Evolutionary conservation across 192 early-diverging fungal genomes (phyloP), one percentile per base, ranked within the genome.

Genomic region (Backusella macrospora): DNA sequence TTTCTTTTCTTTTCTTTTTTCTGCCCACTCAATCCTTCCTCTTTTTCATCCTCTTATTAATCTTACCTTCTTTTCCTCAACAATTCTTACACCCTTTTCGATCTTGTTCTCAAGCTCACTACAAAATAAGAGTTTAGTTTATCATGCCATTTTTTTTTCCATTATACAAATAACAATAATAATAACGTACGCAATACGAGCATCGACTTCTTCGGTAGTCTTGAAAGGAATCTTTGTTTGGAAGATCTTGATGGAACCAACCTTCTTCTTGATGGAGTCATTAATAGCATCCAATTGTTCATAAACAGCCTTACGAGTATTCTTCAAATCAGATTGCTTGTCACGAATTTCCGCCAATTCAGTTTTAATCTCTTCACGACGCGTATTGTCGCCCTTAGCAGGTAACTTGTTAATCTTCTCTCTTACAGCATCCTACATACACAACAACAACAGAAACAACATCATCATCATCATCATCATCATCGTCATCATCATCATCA

Each of bases 141-240:
- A n/a, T n/a, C n/a, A n/a, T n/a, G n/a, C n/a, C n/a, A n/a, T n/a
- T n/a, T n/a, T n/a, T n/a, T n/a, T 52, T 52, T 0, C 2, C 5
- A 8, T 55, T n/a, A 55, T 55, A 55, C 9, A 55, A 21, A 21
- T 12, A 83, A 62, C 85, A 90, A 52, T 34, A 45, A 26, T 23
- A 34, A 13, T 15, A 62, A 82, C 83, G 40, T 85, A 92, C 92
- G 37, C 76, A 76, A 98, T 93, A 66, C 86, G 82, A 64, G 74
- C 79, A 47, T 96, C 94, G 65, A 98, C 90, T 39, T 96, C 96
- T 23, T 84, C 93, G 26, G 87, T 83, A 38, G 82, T 91, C 85
- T 94, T 95, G 86, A 86, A 96, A 48, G 88, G 89, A 55, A 91
- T 81, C 85, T 92, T 95, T 77, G 91, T 83, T 78, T 93, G 92